phyloP scores from a whole-genome alignment of 768 basidiomycete species.

The Boletus sp. region DNA sequence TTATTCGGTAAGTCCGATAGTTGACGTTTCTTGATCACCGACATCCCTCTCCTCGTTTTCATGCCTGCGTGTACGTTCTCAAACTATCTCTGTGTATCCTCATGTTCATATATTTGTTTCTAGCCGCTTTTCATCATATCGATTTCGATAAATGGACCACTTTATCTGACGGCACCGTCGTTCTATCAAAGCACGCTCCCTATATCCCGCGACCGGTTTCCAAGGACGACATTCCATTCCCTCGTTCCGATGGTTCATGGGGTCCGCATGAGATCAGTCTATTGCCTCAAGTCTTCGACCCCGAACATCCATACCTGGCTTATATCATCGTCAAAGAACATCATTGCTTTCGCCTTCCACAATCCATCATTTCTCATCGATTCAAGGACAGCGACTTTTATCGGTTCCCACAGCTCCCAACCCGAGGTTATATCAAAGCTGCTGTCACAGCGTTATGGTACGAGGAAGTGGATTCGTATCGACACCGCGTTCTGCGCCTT shows the following conservation, averaged over 20 bases:
- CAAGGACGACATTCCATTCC: neutral
- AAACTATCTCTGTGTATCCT: neutral
- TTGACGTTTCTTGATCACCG: no score
- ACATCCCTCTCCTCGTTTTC: neutral
- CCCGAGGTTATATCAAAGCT: neutral
- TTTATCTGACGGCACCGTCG: neutral
- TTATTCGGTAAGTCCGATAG: no score
- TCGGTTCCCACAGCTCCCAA: neutral
- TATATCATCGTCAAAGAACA: neutral
- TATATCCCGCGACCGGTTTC: neutral
- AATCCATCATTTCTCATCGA: neutral
- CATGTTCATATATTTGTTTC: neutral
- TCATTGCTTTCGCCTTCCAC: neutral
- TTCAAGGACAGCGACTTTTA: constrained; percentile 3
- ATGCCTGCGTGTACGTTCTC: neutral
- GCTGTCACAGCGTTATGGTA: neutral
- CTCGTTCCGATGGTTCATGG: neutral
- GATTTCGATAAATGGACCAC: neutral
- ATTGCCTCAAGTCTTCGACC: neutral
- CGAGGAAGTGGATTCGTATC: neutral
- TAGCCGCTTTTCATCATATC: neutral
- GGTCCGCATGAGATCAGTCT: neutral
- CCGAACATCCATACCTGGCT: neutral
- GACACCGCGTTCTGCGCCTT: neutral
- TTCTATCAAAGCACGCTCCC: neutral